These are phyloP conservation scores for Cyclotella sp. DNA, from an alignment of 108 stramenopile genomes.

Conservation along the genomic window DNA sequence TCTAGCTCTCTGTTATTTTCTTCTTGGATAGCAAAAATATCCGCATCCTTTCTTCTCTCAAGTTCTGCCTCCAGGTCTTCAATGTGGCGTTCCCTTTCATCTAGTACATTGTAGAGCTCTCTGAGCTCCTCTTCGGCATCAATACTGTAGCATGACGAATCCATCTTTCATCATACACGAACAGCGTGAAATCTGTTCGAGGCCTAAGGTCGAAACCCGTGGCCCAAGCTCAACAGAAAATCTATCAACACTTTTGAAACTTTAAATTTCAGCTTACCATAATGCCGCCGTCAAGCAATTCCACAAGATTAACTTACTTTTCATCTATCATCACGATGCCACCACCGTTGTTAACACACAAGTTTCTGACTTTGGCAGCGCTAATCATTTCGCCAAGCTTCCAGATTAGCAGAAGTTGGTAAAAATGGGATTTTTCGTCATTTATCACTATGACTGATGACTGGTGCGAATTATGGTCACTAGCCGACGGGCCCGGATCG, in stretches of 20 bases:
- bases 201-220: too few species aligned
- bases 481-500: constrained; percentile 40
- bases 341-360: background rate
- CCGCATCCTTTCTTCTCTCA: constrained; percentile 3
- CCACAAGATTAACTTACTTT: too few species aligned
- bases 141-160: constrained; percentile 14
- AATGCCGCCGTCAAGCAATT: too few species aligned
- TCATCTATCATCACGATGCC: background rate
- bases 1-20: constrained; percentile 27
- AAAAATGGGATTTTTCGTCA: constrained; percentile 51
- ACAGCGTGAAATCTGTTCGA: too few species aligned
- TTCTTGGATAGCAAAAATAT: constrained; percentile 22
- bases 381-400: background rate
- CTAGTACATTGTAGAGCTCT: constrained; percentile 39
- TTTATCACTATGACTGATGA: constrained; percentile 39
- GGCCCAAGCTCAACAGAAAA: too few species aligned
- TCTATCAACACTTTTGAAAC: too few species aligned
- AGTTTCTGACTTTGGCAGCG: background rate
- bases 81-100: constrained; percentile 46
- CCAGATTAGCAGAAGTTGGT: constrained; percentile 27
- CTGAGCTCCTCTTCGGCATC: constrained; percentile 29
- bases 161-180: background rate
- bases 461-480: constrained; percentile 54
- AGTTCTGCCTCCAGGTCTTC: constrained; percentile 21
- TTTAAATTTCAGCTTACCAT: too few species aligned